Base-by-base conservation (phyloP, 192 early-diverging fungal genomes). In the Backusella sp. region DNA sequence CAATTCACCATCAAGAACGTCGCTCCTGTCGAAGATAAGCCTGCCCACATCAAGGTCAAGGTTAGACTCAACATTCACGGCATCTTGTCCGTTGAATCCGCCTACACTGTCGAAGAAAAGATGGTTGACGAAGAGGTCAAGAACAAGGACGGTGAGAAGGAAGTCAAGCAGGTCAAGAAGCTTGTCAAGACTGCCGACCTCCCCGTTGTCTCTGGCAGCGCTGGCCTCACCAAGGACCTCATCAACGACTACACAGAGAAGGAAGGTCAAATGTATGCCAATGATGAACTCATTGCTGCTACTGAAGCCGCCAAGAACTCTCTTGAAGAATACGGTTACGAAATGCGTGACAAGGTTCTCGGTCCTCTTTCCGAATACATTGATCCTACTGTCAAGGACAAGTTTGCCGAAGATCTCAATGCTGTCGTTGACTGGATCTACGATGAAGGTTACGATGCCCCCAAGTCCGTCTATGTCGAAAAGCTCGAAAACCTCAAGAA, bases 251-350 rank as follows among this genome's bases (percentile, higher is more conserved):
- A 92, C 84, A 83, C 88, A 79, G 92, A 94, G 83, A 77, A 86
- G 76, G 97, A 99, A 87, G 88, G 86, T 76, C 87, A 94, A 77
- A 98, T 99, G 97, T 73, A 83, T 52, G 77, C 91, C 17, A 75
- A 88, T 69, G 96, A 99, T 85, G 91, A 92, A 78, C 91, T 99
- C 69, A 94, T 99, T 35, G 87, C 91, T 66, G 96, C 96, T 73
- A 99, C 97, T 23, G 96, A 97, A 82, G 89, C 94, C 73, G 91
- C 90, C 83, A 95, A 96, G 85, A 99, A 99, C 86, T 89, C 91
- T 53, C 91, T 99, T 67, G 97, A 99, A 84, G 97, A 99, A 88
- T 99, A 99, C 86, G 94, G 98, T 34, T 99, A 99, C 84, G 94
- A 98, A 34, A 94, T 92, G 70, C 93, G 97, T 66, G 85, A 86